Conservation (phyloP, 257 asterid species). For the Jacaranda mimosifolia region DNA sequence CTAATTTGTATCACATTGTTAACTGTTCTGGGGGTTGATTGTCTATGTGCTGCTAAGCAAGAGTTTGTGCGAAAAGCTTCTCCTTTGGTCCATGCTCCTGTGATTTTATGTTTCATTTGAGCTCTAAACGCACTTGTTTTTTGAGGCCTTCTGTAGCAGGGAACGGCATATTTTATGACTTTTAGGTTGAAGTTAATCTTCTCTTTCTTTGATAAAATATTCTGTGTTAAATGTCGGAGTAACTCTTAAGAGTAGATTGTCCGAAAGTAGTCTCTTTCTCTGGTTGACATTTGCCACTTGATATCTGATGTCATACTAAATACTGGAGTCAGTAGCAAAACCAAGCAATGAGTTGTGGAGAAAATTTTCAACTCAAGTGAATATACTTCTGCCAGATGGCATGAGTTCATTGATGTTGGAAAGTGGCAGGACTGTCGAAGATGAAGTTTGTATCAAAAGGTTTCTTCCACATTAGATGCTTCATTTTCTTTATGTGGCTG, state of each 20-base stretch:
- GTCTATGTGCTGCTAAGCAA: background rate
- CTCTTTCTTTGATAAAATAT: background rate
- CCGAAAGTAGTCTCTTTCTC: background rate
- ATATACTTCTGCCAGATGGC: background rate
- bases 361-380: background rate
- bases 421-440: background rate
- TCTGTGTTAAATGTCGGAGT: background rate
- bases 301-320: background rate
- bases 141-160: background rate
- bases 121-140: background rate
- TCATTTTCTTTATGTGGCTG: background rate
- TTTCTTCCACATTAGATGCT: background rate
- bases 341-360: background rate
- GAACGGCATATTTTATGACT: background rate
- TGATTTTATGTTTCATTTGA: background rate
- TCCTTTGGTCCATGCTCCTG: background rate
- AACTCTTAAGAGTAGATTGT: background rate
- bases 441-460: background rate
- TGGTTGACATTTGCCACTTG: background rate
- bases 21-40: background rate
- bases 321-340: constrained; percentile 6
- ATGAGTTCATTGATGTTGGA: background rate
- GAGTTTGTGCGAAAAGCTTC: background rate
- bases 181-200: background rate
- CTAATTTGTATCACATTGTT: too few species aligned